Evolutionary conservation across 768 basidiomycete genomes (phyloP), one percentile per base, ranked within the genome.

Genomic region (Tylopilus cervinicoccineus): DNA sequence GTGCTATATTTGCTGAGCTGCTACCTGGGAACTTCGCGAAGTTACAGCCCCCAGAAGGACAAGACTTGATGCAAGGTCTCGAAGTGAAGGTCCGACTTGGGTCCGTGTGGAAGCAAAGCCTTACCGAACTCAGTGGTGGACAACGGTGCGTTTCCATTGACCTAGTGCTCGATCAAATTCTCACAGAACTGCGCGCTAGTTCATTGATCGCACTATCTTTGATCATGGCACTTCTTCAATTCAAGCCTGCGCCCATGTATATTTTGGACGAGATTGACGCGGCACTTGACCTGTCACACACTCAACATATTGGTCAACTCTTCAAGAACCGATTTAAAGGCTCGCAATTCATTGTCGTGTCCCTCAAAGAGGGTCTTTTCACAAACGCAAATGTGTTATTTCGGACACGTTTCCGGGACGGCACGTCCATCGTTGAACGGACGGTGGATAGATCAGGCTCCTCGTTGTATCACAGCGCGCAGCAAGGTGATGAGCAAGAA

Each of bases 251-350:
- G 14, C 95, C 93, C 3, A 93, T 98, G 92, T 98, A 98, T 68
- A 99, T 99, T 63, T 80, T 99, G 9, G 96, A 99, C 70, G 96
- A 99, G 70, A 95, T 99, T 54, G 96, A 98, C 67, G 94, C 96
- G 0, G 95, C 95, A 8, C 79, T 98, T 23, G 96, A 99, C 69
- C 73, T 98, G 12, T 94, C 92, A 24, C 93, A 95, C 58, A 95
- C 92, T 2, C 93, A 98, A 60, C 92, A 99, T 67, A 97, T 99
- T 51, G 96, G 95, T 26, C 91, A 93, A 56, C 80, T 98, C n/a
- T 98, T 99, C 81, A 80, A 88, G 34, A 95, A 87, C 40, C 83
- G 96, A 16, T 99, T 99, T 79, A 94, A 93, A 70, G 95, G 95
- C 34, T 88, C 88, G 14, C 96, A 99, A 65, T 99, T 97, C 71